Conservation (phyloP, 441 rosid genomes). For the Adansonia grandidieri region DNA sequence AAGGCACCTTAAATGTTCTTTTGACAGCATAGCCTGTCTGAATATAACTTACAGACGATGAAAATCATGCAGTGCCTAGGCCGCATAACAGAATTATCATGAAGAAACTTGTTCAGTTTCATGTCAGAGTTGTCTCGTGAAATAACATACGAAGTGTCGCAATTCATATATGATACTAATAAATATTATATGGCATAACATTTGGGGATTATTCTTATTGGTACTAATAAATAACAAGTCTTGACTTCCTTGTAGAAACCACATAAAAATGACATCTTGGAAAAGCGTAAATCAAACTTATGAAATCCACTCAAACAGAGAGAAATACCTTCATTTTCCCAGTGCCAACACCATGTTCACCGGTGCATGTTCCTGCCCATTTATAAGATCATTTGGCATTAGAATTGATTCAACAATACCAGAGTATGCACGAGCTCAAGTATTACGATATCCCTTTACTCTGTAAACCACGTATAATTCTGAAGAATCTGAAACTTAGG, state of each 20-base stretch:
- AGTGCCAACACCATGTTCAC: conserved; percentile 98
- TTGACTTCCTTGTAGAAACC: neutral
- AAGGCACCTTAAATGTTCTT: conserved; percentile 1
- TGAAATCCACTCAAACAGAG: conserved; percentile 10
- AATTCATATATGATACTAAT: neutral
- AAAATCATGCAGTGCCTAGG: neutral
- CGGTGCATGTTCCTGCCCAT: conserved; percentile 85
- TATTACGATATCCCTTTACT: neutral
- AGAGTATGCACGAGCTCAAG: neutral
- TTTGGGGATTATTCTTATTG: neutral
- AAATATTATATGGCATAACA: neutral
- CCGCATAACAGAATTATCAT: neutral
- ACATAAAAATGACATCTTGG: conserved; percentile 6
- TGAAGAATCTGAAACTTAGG: neutral
- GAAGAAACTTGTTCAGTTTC: neutral
- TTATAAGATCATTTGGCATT: conserved; percentile 23
- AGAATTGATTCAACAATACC: conserved; percentile 17
- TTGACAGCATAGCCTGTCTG: conserved; percentile 3
- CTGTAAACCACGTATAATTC: neutral
- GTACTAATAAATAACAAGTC: neutral
- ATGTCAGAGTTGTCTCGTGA: neutral
- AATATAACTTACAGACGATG: neutral
- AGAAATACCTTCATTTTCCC: conserved; percentile 90
- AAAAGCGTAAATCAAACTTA: neutral
- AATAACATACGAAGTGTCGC: neutral